These are phyloP conservation scores for Sideroxylon spinosum DNA, from an alignment of 179 eudicot species.

Conservation along the genomic window DNA sequence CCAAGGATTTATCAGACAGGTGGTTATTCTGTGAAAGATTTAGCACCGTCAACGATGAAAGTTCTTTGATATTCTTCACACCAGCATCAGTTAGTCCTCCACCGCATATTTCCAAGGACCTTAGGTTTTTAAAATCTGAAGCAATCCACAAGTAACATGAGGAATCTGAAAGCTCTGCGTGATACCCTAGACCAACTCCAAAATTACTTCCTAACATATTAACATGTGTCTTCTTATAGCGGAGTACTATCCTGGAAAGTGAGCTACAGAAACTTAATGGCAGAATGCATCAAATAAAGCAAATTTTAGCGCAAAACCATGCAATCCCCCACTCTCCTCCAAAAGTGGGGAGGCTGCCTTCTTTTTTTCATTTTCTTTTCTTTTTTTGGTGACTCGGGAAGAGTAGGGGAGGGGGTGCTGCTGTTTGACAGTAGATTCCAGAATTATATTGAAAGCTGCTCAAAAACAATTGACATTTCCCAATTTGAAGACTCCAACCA, in stretches of 20 bases:
- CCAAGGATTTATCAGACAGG: conserved; percentile 63
- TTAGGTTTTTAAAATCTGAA: conserved; percentile 63
- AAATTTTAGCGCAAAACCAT: background rate
- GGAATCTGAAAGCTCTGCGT: background rate
- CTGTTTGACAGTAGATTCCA: too few species aligned
- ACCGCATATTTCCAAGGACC: conserved; percentile 75
- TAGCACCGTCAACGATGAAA: conserved; percentile 54
- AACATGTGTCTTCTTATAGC: background rate
- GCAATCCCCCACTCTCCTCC: too few species aligned
- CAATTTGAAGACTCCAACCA: background rate
- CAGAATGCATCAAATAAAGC: background rate
- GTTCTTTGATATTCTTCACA: conserved; percentile 72
- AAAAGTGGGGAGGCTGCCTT: too few species aligned
- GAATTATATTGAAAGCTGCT: too few species aligned
- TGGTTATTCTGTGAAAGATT: conserved; percentile 65
- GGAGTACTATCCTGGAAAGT: background rate
- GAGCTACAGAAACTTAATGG: background rate
- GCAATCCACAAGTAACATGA: conserved; percentile 10
- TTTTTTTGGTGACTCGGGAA: too few species aligned
- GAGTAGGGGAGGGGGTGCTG: too few species aligned
- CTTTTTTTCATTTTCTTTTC: too few species aligned
- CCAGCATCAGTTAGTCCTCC: conserved; percentile 79
- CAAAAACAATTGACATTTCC: too few species aligned
- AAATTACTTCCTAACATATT: background rate
- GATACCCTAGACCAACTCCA: background rate